Percentiles rank a stretch among this genome's conserved stretches.
Conservation (phyloP, 1,284 basidiomycete species). For the Erythrobasidium hasegawianum region DNA sequence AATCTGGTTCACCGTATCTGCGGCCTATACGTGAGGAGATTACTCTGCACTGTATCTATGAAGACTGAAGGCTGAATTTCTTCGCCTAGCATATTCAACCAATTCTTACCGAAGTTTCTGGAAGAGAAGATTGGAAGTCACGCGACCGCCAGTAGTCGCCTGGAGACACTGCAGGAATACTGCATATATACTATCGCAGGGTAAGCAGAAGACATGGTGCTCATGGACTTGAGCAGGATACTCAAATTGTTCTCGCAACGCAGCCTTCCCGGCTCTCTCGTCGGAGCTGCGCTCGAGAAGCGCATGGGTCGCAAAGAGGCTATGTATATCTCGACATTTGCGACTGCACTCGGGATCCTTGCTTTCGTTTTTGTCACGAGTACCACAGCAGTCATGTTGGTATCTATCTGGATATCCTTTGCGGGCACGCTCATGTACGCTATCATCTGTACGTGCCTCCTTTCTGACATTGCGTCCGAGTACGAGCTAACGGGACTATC, state of each 20-base stretch:
- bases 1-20: slow-evolving; percentile 62
- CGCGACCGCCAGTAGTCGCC: slow-evolving; percentile 24
- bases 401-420: slow-evolving; percentile 74
- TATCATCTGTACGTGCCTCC: slow-evolving; percentile 65
- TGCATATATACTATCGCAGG: slow-evolving; percentile 77
- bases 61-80: neutral
- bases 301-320: slow-evolving; percentile 69
- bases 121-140: slow-evolving; percentile 56
- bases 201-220: too few species aligned
- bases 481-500: too few species aligned
- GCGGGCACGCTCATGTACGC: slow-evolving; percentile 88
- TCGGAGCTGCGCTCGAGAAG: slow-evolving; percentile 83
- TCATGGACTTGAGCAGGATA: too few species aligned
- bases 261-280: slow-evolving; percentile 40
- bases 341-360: slow-evolving; percentile 74
- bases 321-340: slow-evolving; percentile 71
- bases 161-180: slow-evolving; percentile 44
- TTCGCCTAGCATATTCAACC: slow-evolving; percentile 82
- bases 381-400: slow-evolving; percentile 65
- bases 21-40: slow-evolving; percentile 41
- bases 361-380: slow-evolving; percentile 65
- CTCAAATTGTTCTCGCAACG: neutral
- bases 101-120: slow-evolving; percentile 84
- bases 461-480: too few species aligned
- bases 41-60: neutral